Base-by-base conservation (phyloP, 129 eudicot genomes). In the Ambrosia trifida region DNA sequence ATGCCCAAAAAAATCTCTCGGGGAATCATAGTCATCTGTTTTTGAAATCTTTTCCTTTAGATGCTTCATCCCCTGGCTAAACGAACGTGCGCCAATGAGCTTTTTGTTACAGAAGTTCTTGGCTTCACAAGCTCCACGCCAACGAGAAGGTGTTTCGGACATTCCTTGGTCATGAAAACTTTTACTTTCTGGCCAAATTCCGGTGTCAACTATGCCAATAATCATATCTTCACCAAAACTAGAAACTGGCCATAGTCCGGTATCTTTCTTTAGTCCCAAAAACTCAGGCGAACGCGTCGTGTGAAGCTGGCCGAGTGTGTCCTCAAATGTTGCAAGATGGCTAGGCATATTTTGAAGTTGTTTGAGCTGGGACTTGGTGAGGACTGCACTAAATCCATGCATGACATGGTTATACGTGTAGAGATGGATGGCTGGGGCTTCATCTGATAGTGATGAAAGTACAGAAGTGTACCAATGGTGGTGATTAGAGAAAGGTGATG, bases 131-230 rank as follows among this genome's bases (percentile, higher is more conserved):
- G 38, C n/a, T 4, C 89, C 89, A 19, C 72, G 79, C 89, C 89
- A 85, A 3, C 82, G 81, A 9, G 82, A 76, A 32, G 89, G 89
- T 32, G 78, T 69, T 14, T 75, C 71, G 3, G 82, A 52, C 83
- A 84, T 74, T 33, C 79, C 83, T 53, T 70, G 76, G 33, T 84
- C 89, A 0, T 28, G 44, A 50, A 84, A 84, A 28, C 89, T 84
- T 64, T 66, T 64, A 12, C 85, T 77, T 71, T 84, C 85, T 0
- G 89, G 83, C 89, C 88, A 84, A 13, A 84, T 78, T 1, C 88
- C 88, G 0, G 88, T 73, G 74, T 84, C 88, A 0, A 84, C 18
- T 14, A 84, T 54, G 10, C 88, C 88, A 13, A 81, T 70, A 3
- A 81, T 81, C 74, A 81, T 74, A 66, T 84, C 88, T 58, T 81